Evolutionary conservation across 2,329 filamentous ascomycete species (phyloP).

Genomic region (Claviceps monticola): DNA sequence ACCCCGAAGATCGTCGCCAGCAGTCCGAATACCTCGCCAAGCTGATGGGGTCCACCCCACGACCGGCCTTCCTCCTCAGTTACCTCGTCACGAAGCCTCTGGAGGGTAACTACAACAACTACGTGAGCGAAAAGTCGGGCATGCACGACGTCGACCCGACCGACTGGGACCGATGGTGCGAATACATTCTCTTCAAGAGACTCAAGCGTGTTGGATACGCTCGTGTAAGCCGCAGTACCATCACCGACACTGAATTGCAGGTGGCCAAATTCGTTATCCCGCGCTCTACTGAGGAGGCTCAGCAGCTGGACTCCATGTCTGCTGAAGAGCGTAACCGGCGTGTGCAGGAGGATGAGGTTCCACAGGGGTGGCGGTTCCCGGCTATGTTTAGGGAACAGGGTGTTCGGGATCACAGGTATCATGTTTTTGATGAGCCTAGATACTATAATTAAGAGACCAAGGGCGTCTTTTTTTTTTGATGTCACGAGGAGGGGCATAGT

Average conservation of each 20-base stretch:
- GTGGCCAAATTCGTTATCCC: constrained; percentile 90
- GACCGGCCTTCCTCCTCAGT: constrained; percentile 73
- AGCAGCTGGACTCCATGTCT: constrained; percentile 24
- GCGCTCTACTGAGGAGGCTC: constrained; percentile 40
- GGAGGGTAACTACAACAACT: constrained; percentile 93
- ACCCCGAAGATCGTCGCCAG: constrained; percentile 76
- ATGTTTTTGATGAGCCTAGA: constrained; percentile 86
- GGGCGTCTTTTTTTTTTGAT: neutral
- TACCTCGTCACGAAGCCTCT: constrained; percentile 87
- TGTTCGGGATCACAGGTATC: constrained; percentile 79
- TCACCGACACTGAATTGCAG: constrained; percentile 95
- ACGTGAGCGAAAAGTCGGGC: constrained; percentile 70
- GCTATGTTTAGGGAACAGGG: constrained; percentile 71
- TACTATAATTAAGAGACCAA: constrained; percentile 38
- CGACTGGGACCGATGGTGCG: constrained; percentile 97
- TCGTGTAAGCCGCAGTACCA: constrained; percentile 72
- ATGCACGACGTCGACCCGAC: constrained; percentile 91
- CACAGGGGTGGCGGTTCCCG: constrained; percentile 70
- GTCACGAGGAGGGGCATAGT: neutral
- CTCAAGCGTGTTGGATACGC: constrained; percentile 80
- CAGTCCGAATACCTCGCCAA: constrained; percentile 77
- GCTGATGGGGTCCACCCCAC: constrained; percentile 69
- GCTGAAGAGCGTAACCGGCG: constrained; percentile 41
- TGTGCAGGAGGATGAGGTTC: constrained; percentile 59
- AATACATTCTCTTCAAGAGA: constrained; percentile 93